A percentile compares a stretch with the other conserved stretches of the same genome.
Conservation (phyloP, 2,329 filamentous ascomycete species). For the Massarina eburnea region DNA sequence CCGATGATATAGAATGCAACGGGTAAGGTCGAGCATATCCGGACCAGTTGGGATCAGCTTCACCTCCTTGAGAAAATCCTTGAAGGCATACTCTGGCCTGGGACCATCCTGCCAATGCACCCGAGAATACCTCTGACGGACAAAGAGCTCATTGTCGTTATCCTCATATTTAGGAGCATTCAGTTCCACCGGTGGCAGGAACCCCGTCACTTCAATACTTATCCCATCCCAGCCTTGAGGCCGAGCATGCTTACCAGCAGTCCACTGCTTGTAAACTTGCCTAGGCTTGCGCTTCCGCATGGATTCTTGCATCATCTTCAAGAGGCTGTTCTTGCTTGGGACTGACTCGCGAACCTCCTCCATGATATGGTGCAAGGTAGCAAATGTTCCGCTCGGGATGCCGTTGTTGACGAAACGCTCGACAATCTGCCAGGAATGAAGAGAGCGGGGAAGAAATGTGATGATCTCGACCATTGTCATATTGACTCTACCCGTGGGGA, state of each 20-base stretch:
- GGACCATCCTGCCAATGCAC: neutral
- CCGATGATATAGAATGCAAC: slow-evolving; percentile 8
- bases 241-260: slow-evolving; percentile 10
- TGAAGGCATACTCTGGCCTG: slow-evolving; percentile 3
- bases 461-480: slow-evolving; percentile 27
- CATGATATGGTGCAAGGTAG: too few species aligned
- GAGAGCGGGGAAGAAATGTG: slow-evolving; percentile 24
- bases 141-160: neutral
- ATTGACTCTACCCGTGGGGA: slow-evolving; percentile 19
- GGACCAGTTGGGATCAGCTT: slow-evolving; percentile 5
- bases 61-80: slow-evolving; percentile 6
- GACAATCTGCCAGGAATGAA: slow-evolving; percentile 25
- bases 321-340: slow-evolving; percentile 14
- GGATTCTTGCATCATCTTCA: slow-evolving; percentile 19
- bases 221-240: slow-evolving; percentile 11
- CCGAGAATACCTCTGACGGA: neutral
- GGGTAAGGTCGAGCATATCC: slow-evolving; percentile 16
- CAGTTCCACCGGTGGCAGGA: slow-evolving; percentile 8
- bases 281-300: slow-evolving; percentile 13
- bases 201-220: slow-evolving; percentile 16
- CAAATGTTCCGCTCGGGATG: too few species aligned
- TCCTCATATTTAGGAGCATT: neutral
- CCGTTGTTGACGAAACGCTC: slow-evolving; percentile 28
- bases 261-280: slow-evolving; percentile 16
- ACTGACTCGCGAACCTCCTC: slow-evolving; percentile 19